Base-by-base conservation (phyloP, 306 rosid species). In the Crataegus laevigata region DNA sequence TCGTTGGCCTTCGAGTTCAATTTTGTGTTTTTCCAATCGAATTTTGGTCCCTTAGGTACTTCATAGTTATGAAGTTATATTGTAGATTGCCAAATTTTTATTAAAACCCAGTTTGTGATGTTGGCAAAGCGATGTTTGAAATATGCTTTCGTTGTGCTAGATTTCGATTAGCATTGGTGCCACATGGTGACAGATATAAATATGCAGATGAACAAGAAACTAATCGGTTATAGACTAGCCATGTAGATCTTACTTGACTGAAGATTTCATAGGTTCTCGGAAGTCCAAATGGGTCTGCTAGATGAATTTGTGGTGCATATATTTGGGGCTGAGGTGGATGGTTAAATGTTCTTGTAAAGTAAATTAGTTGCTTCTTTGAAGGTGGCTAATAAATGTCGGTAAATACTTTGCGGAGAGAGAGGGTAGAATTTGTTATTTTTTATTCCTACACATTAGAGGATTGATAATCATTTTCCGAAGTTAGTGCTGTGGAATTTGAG, bases 281-380 rank as follows among this genome's bases (percentile, higher is more conserved):
- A 47, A 47, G 54, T 47, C 90, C 52, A 94, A 90, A 82, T 87
- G 94, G 98, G 92, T 75, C 89, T 85, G 84, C 87, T 91, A 73
- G 97, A 90, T 64, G 91, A 90, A 79, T 86, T 91, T 69, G 84
- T 86, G 86, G 88, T 72, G 82, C 86, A 87, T 67, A 86, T 86
- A 85, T 89, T 89, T 51, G 91, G 91, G 79, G 68, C 77, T 65
- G 62, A 22, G 2, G 15, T 57, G 96, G 85, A 78, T 85, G 88
- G 87, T 77, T 82, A 79, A 79, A 78, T 17, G 69, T 52, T 79
- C 22, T 81, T 77, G 69, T 69, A 55, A 73, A 79, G 87, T 83
- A 79, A 81, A 66, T 87, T 83, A 66, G 70, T 90, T 87, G 43
- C 66, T 82, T 82, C 55, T 42, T 79, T 66, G 78, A 75, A 61